phyloP scores from a whole-genome alignment of 1,139 yeast species.

The Debaryomyces sp. region DNA sequence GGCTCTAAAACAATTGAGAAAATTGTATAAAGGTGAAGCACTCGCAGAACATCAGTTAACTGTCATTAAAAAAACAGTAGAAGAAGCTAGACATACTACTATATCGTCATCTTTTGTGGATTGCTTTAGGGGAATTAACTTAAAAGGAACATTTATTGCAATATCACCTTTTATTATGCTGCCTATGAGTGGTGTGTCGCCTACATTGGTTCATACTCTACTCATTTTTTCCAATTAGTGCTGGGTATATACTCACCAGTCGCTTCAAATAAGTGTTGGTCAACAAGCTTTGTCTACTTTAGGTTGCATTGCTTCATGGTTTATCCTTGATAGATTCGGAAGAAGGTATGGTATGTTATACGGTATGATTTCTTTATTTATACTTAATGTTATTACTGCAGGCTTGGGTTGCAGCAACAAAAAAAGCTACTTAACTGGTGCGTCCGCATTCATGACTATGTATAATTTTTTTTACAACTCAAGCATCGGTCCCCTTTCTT shows the following conservation, averaged over 20 bases:
- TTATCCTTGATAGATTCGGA: slow-evolving; percentile 11
- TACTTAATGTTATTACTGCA: slow-evolving; percentile 15
- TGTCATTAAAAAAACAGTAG: slow-evolving; percentile 4
- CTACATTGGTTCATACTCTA: neutral
- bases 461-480: slow-evolving; percentile 18
- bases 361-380: slow-evolving; percentile 10
- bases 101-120: slow-evolving; percentile 10
- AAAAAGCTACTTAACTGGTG: slow-evolving; percentile 1
- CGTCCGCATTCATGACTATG: slow-evolving; percentile 15
- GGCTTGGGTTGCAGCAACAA: slow-evolving; percentile 13
- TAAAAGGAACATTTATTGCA: slow-evolving; percentile 12
- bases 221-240: slow-evolving; percentile 1
- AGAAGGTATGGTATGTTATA: slow-evolving; percentile 9
- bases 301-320: slow-evolving; percentile 7
- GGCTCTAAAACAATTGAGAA: slow-evolving; percentile 7
- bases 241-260: neutral
- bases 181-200: slow-evolving; percentile 3
- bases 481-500: slow-evolving; percentile 19
- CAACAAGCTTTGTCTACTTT: neutral
- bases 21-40: slow-evolving; percentile 1
- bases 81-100: neutral
- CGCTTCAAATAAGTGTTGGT: slow-evolving; percentile 5
- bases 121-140: slow-evolving; percentile 9
- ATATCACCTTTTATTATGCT: slow-evolving; percentile 1
- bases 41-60: neutral